Conservation (phyloP, 108 stramenopile genomes). For the Parietichytrium sp. region DNA sequence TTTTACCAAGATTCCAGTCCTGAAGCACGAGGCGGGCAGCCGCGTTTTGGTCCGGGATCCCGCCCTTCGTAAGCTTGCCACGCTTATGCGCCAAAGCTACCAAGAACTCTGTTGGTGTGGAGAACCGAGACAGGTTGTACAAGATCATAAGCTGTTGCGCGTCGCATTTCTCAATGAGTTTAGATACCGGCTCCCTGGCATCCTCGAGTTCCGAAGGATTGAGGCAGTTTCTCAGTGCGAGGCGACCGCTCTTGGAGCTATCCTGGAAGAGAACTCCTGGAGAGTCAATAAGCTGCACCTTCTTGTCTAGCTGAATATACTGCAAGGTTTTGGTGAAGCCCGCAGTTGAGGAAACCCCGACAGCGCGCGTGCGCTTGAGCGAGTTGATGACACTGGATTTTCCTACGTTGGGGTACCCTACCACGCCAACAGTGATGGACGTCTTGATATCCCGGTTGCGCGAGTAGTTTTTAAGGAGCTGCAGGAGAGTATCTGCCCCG, state of each 20-base stretch:
- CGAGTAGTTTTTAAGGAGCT: conserved; percentile 96
- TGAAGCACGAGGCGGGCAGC: conserved; percentile 84
- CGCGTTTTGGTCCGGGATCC: conserved; percentile 85
- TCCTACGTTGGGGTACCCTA: conserved; percentile 89
- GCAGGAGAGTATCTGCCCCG: conserved; percentile 87
- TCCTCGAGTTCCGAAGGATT: conserved; percentile 87
- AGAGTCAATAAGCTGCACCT: conserved; percentile 90
- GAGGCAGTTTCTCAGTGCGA: conserved; percentile 84
- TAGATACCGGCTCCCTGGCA: conserved; percentile 81
- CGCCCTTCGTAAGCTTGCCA: conserved; percentile 90
- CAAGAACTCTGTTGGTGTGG: conserved; percentile 80
- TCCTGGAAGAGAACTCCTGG: conserved; percentile 95
- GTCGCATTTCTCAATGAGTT: conserved; percentile 77
- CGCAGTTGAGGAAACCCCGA: conserved; percentile 88
- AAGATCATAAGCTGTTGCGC: conserved; percentile 84
- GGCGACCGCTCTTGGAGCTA: conserved; percentile 57
- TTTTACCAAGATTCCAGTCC: conserved; percentile 96
- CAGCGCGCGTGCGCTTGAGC: conserved; percentile 82
- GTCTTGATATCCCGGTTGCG: conserved; percentile 78
- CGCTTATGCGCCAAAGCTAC: conserved; percentile 82
- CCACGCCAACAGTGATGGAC: conserved; percentile 76
- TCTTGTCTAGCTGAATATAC: conserved; percentile 91
- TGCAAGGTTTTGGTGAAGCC: conserved; percentile 94
- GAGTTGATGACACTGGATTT: conserved; percentile 91
- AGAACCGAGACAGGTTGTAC: conserved; percentile 88